Percentiles rank a stretch among this genome's conserved stretches.
These are phyloP conservation scores for Hanseniaspora taiwanica DNA, from an alignment of 805 yeast genomes.

Conservation along the genomic window DNA sequence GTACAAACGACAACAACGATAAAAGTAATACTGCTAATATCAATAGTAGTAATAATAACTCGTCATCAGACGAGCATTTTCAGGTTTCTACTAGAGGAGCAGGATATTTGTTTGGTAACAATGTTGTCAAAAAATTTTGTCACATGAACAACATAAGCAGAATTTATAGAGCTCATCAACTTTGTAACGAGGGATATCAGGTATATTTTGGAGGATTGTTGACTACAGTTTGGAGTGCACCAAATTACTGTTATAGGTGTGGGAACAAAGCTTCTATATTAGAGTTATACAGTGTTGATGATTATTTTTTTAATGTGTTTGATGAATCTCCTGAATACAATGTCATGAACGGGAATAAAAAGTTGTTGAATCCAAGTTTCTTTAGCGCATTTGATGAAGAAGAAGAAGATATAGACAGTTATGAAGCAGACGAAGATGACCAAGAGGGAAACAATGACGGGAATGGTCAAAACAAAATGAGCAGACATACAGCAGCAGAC, in stretches of 20 bases:
- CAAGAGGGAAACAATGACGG: constrained; percentile 3
- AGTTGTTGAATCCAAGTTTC: constrained; percentile 5
- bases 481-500: no score
- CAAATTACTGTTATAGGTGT: constrained; percentile 93
- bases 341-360: constrained; percentile 12
- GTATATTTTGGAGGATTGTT: constrained; percentile 82
- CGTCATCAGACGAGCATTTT: constrained; percentile 38
- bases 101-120: constrained; percentile 89
- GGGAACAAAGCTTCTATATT: constrained; percentile 97
- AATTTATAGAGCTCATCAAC: constrained; percentile 86
- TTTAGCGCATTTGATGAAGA: constrained; percentile 4
- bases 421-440: constrained; percentile 2
- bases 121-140: constrained; percentile 78
- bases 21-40: constrained; percentile 27
- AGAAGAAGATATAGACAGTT: constrained; percentile 1
- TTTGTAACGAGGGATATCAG: constrained; percentile 93
- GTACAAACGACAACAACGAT: background rate
- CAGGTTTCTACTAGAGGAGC: constrained; percentile 93
- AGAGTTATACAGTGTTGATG: constrained; percentile 62
- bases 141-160: constrained; percentile 65
- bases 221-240: constrained; percentile 97
- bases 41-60: constrained; percentile 18
- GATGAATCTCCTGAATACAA: constrained; percentile 95
- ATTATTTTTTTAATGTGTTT: constrained; percentile 73
- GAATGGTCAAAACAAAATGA: no score